Base-by-base conservation (phyloP, 768 basidiomycete genomes). In the Tylopilus intermedius region DNA sequence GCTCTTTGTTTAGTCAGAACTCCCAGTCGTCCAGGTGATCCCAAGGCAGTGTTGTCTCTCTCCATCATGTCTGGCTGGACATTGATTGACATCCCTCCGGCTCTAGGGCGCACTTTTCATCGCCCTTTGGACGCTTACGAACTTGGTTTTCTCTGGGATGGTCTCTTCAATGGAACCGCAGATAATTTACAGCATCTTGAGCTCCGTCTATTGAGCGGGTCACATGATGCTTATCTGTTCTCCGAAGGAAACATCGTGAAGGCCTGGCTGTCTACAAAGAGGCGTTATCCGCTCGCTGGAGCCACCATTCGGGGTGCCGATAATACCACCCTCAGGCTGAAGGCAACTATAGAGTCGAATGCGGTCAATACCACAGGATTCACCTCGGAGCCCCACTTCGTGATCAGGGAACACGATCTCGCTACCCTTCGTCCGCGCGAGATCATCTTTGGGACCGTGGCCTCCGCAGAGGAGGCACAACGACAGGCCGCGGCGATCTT, bases 241-340 rank as follows among this genome's bases (percentile, higher is more conserved):
- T 59, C 63, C 13, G 51, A 62, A 5, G 57, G 59, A 18, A 79
- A 76, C 53, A 60, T 83, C 29, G 29, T 44, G 1, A 63, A 66
- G 26, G 69, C 76, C 1, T 84, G 81, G 80, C 30, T 67, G n/a
- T 61, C 70, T 13, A 62, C 79, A 15, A 83, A 84, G 61, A 67
- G 63, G 33, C 72, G 67, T 37, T 80, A 71, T 56, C 82, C 82
- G 3, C 67, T 83, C 8, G 73, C 79, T 9, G 78, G 72, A 4
- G 71, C 76, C 11, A 64, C 51, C 3, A 55, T 81, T 13, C n/a
- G 66, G 68, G 40, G 65, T 15, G 29, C 29, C 2, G 50, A 46
- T 6, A 15, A 14, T 14, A 13, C 33, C 13, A 2, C 33, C 8
- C 13, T 59, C 24, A 24, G 4, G 13, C 21, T 48, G 8, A 4